Percentiles rank a stretch among this genome's conserved stretches.
These are phyloP conservation scores for Paramyrothecium sp. DNA, from an alignment of 2,329 filamentous ascomycete genomes.

Conservation along the genomic window DNA sequence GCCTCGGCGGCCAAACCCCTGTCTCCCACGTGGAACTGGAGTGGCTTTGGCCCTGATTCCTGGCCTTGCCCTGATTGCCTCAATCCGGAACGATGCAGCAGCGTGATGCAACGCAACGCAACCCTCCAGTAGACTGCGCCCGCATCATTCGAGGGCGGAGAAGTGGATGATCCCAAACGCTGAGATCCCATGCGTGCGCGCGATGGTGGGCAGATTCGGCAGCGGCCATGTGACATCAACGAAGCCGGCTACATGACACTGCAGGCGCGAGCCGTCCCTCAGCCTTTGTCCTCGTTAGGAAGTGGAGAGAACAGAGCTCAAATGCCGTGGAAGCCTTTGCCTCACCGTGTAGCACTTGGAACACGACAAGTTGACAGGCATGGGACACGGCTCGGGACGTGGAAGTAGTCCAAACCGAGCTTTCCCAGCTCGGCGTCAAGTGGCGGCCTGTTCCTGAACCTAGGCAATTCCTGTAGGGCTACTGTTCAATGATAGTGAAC, in stretches of 20 bases:
- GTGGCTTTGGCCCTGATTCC: neutral
- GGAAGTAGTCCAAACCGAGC: too few species aligned
- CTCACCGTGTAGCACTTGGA: too few species aligned
- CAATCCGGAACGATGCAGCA: neutral
- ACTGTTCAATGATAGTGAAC: neutral
- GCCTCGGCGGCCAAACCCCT: neutral
- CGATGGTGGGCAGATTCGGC: neutral
- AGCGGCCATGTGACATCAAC: neutral
- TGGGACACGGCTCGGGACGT: too few species aligned
- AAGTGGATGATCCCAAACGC: neutral
- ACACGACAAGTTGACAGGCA: too few species aligned
- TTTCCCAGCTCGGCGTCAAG: neutral
- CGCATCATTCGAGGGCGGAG: neutral
- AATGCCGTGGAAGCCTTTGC: too few species aligned
- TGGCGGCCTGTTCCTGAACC: neutral
- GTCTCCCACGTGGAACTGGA: neutral
- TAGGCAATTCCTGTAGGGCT: neutral
- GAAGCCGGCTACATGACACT: neutral
- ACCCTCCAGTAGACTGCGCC: neutral
- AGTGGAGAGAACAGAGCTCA: too few species aligned
- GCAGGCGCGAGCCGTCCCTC: too few species aligned
- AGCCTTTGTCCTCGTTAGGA: too few species aligned
- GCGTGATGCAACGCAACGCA: neutral
- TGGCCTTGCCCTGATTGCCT: neutral
- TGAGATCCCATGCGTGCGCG: neutral